Conservation (phyloP, 306 rosid genomes). For the Vigna unguiculata region DNA sequence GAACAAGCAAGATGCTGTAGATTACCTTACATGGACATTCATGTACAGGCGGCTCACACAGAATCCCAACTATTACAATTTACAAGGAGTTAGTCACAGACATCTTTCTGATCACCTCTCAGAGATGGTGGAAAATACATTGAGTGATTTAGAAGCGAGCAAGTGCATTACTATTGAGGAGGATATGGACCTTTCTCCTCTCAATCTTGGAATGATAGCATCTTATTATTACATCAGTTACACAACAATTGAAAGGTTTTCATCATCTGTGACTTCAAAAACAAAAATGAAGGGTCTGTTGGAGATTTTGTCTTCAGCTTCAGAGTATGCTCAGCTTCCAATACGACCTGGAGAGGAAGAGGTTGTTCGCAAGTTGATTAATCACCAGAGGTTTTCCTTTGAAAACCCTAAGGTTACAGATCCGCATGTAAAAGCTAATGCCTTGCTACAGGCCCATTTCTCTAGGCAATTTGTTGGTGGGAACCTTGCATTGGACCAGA, state of each 20-base stretch:
- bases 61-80: constrained; percentile 94
- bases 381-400: constrained; percentile 91
- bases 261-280: constrained; percentile 76
- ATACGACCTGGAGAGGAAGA: constrained; percentile 96
- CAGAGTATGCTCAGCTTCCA: constrained; percentile 88
- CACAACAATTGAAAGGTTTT: constrained; percentile 90
- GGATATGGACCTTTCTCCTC: constrained; percentile 83
- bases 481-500: constrained; percentile 83
- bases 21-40: constrained; percentile 96
- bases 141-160: constrained; percentile 88
- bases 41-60: constrained; percentile 94
- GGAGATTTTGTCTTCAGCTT: constrained; percentile 84
- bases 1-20: constrained; percentile 95
- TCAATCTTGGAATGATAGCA: constrained; percentile 90
- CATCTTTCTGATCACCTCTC: constrained; percentile 97
- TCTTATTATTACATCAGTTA: constrained; percentile 89
- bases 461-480: constrained; percentile 86
- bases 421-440: constrained; percentile 88
- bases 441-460: constrained; percentile 93
- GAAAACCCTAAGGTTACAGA: constrained; percentile 81
- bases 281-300: constrained; percentile 94
- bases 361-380: constrained; percentile 74
- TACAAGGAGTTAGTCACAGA: constrained; percentile 92
- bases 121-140: constrained; percentile 84
- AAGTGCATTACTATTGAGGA: constrained; percentile 80